Conservation (phyloP, 2,329 filamentous ascomycete species). For the Pseudogymnoascus sp. region DNA sequence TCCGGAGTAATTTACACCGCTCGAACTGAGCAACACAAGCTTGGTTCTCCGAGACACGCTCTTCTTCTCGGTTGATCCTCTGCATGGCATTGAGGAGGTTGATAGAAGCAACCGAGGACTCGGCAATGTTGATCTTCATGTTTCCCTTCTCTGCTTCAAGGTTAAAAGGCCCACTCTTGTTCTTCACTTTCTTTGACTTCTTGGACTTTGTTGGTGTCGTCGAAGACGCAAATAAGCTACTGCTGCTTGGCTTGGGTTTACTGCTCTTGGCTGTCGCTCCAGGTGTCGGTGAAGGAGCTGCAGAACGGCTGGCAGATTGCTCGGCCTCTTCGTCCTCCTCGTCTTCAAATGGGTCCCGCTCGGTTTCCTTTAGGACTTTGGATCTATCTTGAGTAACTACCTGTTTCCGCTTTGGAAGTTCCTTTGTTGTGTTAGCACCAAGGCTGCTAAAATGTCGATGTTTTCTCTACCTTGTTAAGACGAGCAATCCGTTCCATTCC, state of each 20-base stretch:
- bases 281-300: slow-evolving; percentile 12
- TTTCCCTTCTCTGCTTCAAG: slow-evolving; percentile 79
- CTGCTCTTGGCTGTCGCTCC: slow-evolving; percentile 9
- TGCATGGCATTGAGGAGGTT: slow-evolving; percentile 83
- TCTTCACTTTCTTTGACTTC: slow-evolving; percentile 46
- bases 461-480: slow-evolving; percentile 53
- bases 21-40: slow-evolving; percentile 73
- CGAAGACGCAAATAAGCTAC: not conserved
- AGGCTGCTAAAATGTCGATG: not conserved
- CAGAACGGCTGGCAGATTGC: slow-evolving; percentile 18
- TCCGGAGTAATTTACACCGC: slow-evolving; percentile 72
- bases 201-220: slow-evolving; percentile 31
- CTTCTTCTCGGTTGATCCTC: slow-evolving; percentile 79
- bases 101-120: slow-evolving; percentile 81
- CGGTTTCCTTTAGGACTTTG: slow-evolving; percentile 75
- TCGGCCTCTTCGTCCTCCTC: slow-evolving; percentile 51
- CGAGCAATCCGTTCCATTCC: slow-evolving; percentile 74
- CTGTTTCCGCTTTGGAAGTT: slow-evolving; percentile 60
- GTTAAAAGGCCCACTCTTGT: slow-evolving; percentile 62
- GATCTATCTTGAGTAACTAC: slow-evolving; percentile 69
- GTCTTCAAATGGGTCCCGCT: slow-evolving; percentile 58
- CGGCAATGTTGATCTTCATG: slow-evolving; percentile 82
- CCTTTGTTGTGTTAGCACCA: slow-evolving; percentile 31
- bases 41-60: slow-evolving; percentile 79
- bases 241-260: slow-evolving; percentile 15